Conservation (phyloP, 2,329 filamentous ascomycete genomes). For the Colletotrichum sp. region DNA sequence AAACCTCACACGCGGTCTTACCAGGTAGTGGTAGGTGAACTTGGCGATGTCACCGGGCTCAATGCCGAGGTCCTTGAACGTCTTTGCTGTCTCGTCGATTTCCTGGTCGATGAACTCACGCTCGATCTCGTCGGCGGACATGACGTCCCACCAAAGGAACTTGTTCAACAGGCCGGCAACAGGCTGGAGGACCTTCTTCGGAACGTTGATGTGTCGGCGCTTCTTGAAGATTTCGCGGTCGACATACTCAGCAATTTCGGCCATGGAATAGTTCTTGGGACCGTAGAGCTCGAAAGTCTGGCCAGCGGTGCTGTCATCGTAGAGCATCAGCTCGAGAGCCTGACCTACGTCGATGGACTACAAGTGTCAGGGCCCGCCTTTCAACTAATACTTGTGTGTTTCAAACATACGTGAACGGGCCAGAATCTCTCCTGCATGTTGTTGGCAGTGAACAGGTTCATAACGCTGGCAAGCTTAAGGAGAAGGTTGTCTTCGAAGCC, state of each 20-base stretch:
- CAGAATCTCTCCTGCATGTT: constrained; percentile 90
- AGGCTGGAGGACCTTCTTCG: constrained; percentile 80
- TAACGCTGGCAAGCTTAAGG: constrained; percentile 79
- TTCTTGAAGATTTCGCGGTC: constrained; percentile 92
- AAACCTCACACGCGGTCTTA: constrained; percentile 49
- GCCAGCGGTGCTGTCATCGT: constrained; percentile 87
- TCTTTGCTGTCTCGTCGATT: constrained; percentile 91
- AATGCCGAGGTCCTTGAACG: constrained; percentile 91
- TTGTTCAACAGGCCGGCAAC: constrained; percentile 78
- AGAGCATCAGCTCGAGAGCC: constrained; percentile 87
- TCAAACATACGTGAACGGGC: constrained; percentile 79
- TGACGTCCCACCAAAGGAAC: constrained; percentile 85
- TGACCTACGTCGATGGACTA: constrained; percentile 88
- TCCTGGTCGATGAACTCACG: constrained; percentile 91
- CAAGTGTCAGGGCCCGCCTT: background rate
- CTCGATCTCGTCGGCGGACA: constrained; percentile 86
- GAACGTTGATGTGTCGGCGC: constrained; percentile 89
- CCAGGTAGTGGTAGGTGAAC: constrained; percentile 92
- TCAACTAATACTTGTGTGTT: background rate
- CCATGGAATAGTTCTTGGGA: constrained; percentile 88
- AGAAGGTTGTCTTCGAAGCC: constrained; percentile 94
- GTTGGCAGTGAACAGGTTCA: constrained; percentile 88
- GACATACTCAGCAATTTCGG: constrained; percentile 84
- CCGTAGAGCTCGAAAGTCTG: constrained; percentile 96
- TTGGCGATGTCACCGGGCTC: constrained; percentile 85